Conservation (phyloP, 306 rosid species). For the Sicyos baderoa region DNA sequence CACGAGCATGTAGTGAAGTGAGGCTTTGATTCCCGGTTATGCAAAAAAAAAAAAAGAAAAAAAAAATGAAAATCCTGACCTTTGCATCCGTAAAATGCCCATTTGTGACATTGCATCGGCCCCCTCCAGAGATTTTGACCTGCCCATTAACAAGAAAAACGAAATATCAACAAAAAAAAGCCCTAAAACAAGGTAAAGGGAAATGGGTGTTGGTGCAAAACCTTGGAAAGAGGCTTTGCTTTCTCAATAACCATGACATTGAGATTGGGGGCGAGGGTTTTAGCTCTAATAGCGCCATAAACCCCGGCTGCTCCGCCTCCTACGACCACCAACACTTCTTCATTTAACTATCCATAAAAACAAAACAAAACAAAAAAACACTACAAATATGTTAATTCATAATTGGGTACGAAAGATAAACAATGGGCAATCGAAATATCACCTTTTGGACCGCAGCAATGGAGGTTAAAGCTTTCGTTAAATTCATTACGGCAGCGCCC, state of each 20-base stretch:
- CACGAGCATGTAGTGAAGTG: too few relatives aligned
- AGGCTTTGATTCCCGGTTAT: too few relatives aligned
- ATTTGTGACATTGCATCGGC: conserved; percentile 90
- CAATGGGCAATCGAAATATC: not conserved
- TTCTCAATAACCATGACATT: conserved; percentile 66
- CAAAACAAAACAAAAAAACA: too few relatives aligned
- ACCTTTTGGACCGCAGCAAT: conserved; percentile 43
- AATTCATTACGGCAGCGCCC: not conserved
- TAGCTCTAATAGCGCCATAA: conserved; percentile 84
- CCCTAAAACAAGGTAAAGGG: too few relatives aligned
- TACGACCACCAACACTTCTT: conserved; percentile 64
- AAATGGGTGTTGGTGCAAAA: conserved; percentile 20
- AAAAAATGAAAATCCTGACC: conserved; percentile 27
- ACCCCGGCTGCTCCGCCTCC: conserved; percentile 98
- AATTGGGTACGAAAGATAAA: not conserved
- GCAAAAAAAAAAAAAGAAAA: too few relatives aligned
- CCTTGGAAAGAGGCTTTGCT: conserved; percentile 77
- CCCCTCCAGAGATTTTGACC: conserved; percentile 93
- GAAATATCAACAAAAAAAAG: not conserved
- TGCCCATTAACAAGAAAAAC: conserved; percentile 22
- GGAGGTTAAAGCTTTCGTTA: conserved; percentile 13
- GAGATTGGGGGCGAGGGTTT: conserved; percentile 65
- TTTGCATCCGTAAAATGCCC: conserved; percentile 61
- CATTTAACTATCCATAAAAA: conserved; percentile 32
- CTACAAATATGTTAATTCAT: too few relatives aligned